Percentiles rank a stretch among this genome's conserved stretches.
Conservation (phyloP, 257 asterid genomes). For the Solanum chilense region DNA sequence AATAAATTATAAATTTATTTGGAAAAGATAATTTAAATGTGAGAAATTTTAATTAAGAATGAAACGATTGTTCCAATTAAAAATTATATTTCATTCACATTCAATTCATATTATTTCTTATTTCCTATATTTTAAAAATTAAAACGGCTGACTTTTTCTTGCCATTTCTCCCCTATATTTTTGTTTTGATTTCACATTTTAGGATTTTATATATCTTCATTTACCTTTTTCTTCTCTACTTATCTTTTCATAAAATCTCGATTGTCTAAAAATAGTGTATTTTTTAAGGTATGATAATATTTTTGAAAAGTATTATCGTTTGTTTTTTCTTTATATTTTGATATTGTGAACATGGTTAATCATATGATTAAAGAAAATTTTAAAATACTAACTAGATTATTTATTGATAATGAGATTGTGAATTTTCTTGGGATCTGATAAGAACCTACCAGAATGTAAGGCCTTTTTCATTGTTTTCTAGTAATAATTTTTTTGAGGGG, state of each 20-base stretch:
- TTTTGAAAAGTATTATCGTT: background rate
- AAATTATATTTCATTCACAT: background rate
- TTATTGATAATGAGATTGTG: background rate
- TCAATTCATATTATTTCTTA: background rate
- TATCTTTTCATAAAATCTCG: background rate
- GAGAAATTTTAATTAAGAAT: background rate
- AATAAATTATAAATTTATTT: rapidly evolving
- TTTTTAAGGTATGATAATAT: background rate
- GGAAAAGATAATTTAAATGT: rapidly evolving
- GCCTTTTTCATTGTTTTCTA: background rate
- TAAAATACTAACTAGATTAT: background rate
- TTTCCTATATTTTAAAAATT: background rate
- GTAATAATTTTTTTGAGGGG: background rate
- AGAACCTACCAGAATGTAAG: constrained; percentile 10
- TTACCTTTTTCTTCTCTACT: background rate
- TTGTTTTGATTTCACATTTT: background rate
- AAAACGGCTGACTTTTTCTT: background rate
- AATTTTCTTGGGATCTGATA: constrained; percentile 22
- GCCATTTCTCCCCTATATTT: background rate
- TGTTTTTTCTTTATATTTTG: background rate
- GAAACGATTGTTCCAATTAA: background rate
- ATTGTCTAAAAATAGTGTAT: background rate
- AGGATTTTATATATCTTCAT: background rate
- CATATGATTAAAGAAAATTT: background rate
- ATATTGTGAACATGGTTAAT: background rate